These are phyloP conservation scores for Euphrasia arctica DNA, from an alignment of 305 asterid genomes.

Conservation along the genomic window DNA sequence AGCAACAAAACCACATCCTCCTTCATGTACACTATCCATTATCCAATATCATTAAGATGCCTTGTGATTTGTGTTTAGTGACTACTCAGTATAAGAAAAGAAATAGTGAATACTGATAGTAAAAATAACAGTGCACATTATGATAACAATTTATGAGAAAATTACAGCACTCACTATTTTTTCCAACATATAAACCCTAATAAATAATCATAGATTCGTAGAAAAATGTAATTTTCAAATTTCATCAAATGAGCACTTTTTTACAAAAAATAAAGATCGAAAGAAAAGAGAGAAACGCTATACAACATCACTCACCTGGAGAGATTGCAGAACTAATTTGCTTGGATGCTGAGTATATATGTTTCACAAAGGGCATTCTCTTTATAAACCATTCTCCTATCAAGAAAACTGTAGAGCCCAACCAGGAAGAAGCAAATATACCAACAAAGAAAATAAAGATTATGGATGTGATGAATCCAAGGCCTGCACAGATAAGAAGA, in stretches of 20 bases:
- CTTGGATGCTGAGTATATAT: slow-evolving; percentile 85
- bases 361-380: slow-evolving; percentile 85
- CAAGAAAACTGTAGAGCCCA: slow-evolving; percentile 90
- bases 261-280: not conserved
- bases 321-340: slow-evolving; percentile 92
- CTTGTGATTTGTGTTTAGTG: not conserved
- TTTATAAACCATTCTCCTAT: slow-evolving; percentile 89
- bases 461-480: slow-evolving; percentile 85
- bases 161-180: not conserved
- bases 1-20: not conserved
- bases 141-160: not conserved
- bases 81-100: not conserved
- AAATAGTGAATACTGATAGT: not conserved
- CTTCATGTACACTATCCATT: not conserved
- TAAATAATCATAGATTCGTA: not conserved
- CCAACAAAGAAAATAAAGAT: slow-evolving; percentile 81
- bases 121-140: too few relatives aligned
- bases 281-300: not conserved
- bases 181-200: not conserved
- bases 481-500: slow-evolving; percentile 57
- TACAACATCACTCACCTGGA: slow-evolving; percentile 53
- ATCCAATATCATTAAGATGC: not conserved
- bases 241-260: slow-evolving; percentile 6
- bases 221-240: not conserved
- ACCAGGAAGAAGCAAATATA: slow-evolving; percentile 90